These are phyloP conservation scores for Ogataea thermomethanolica DNA, from an alignment of 805 yeast species.

Conservation along the genomic window DNA sequence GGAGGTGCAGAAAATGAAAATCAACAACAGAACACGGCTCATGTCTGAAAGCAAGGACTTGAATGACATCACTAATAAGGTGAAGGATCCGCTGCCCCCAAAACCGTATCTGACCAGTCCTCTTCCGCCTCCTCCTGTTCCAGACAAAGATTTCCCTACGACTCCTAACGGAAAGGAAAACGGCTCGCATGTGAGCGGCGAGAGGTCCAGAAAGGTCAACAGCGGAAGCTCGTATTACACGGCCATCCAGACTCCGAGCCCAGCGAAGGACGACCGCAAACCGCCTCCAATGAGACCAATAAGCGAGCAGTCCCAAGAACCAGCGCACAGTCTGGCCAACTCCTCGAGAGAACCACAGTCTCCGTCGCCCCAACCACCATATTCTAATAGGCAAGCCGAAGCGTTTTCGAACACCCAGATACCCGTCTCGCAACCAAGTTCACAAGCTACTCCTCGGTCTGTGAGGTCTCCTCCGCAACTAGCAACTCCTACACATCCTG, in stretches of 20 bases:
- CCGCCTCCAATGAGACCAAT: constrained; percentile 11
- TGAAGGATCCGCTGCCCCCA: constrained; percentile 13
- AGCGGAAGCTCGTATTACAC: constrained; percentile 11
- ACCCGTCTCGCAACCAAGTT: not conserved
- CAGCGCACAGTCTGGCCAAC: too few relatives aligned
- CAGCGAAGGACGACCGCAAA: constrained; percentile 8
- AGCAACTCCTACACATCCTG: too few relatives aligned
- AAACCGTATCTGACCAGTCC: constrained; percentile 4
- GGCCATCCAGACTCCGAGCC: constrained; percentile 9
- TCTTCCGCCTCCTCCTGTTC: constrained; percentile 4
- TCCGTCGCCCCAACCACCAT: not conserved
- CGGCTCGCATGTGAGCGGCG: constrained; percentile 1
- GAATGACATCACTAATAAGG: constrained; percentile 17
- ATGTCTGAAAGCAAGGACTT: constrained; percentile 9
- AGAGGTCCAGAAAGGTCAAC: constrained; percentile 1
- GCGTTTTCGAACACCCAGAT: too few relatives aligned
- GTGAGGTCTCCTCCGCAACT: too few relatives aligned
- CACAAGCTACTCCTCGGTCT: not conserved
- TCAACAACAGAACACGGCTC: constrained; percentile 16
- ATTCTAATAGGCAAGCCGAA: too few relatives aligned
- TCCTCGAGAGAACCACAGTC: too few relatives aligned
- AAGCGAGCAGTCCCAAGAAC: not conserved
- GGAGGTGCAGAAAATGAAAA: constrained; percentile 24
- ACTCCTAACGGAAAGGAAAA: constrained; percentile 6
- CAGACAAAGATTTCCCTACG: constrained; percentile 6